Conservation (phyloP, 2,329 filamentous ascomycete genomes). For the Diaporthe ampelina region DNA sequence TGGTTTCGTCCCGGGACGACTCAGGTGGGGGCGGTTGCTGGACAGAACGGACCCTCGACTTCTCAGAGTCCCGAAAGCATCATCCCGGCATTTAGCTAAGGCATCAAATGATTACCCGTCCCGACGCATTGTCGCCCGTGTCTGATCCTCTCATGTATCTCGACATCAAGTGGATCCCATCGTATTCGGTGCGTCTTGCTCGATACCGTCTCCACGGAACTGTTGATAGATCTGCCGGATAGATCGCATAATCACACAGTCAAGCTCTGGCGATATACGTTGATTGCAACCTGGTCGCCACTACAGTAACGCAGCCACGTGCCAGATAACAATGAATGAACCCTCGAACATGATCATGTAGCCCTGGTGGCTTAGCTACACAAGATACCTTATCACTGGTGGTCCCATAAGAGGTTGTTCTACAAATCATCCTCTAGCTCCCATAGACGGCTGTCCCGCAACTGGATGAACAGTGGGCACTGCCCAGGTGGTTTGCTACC, state of each 20-base stretch:
- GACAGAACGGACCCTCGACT: neutral
- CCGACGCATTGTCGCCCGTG: conserved; percentile 26
- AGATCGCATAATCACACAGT: conserved; percentile 21
- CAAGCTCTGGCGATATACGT: neutral
- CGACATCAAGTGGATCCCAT: conserved; percentile 8
- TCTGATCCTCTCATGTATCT: neutral
- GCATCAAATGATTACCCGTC: conserved; percentile 6
- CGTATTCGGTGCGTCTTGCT: conserved; percentile 3
- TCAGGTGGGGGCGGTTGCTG: neutral
- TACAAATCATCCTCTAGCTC: no score
- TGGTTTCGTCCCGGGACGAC: neutral
- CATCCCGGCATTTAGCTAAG: conserved; percentile 22
- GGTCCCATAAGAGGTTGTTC: no score
- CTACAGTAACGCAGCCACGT: no score
- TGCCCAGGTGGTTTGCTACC: no score
- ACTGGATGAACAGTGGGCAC: no score
- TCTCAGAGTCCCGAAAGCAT: conserved; percentile 12
- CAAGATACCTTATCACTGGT: no score
- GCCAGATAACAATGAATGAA: no score
- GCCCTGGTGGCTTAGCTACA: no score
- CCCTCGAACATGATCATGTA: no score
- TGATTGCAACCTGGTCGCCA: conserved; percentile 5
- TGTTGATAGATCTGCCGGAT: conserved; percentile 20
- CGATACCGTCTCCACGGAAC: neutral
- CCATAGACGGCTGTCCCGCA: no score